Percentiles rank a stretch among this genome's conserved stretches.
These are phyloP conservation scores for Tetracentron sinense DNA, from an alignment of 164 flowering plant genomes.

Conservation along the genomic window DNA sequence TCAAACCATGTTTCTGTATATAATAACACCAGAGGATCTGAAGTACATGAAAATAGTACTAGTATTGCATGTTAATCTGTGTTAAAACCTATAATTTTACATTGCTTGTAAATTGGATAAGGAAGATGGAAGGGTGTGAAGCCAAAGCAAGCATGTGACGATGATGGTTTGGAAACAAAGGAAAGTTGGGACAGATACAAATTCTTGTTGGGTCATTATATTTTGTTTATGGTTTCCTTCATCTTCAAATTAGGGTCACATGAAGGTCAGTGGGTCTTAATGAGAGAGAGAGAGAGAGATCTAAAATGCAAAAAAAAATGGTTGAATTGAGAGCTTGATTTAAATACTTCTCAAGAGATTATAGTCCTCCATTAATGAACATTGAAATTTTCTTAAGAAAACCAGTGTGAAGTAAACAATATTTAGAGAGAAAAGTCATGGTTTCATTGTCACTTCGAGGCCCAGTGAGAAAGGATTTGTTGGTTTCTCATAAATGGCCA, in stretches of 20 bases:
- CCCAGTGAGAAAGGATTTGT: slow-evolving; percentile 17
- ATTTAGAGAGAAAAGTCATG: background rate
- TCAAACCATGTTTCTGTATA: no score
- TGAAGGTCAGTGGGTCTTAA: slow-evolving; percentile 9
- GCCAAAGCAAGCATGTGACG: slow-evolving; percentile 23
- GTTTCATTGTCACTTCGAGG: slow-evolving; percentile 12
- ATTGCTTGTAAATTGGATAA: slow-evolving; percentile 23
- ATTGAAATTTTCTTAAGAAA: no score
- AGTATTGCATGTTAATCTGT: no score
- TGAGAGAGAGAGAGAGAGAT: no score
- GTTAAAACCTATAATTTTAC: background rate
- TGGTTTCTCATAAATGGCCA: slow-evolving; percentile 37
- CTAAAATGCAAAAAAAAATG: no score
- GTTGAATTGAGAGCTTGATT: no score
- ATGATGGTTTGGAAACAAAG: slow-evolving; percentile 25
- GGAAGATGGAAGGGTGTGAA: slow-evolving; percentile 11
- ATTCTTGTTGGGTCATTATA: slow-evolving; percentile 6
- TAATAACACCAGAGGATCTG: no score
- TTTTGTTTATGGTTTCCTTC: slow-evolving; percentile 21
- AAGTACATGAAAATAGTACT: no score
- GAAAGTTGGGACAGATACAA: slow-evolving; percentile 15
- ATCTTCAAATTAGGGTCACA: slow-evolving; percentile 23
- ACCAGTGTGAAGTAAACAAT: background rate
- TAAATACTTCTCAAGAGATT: no score
- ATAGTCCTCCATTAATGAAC: no score